Evolutionary conservation across 208 protist genomes (phyloP).

Genomic region (Lotmaria passim): DNA sequence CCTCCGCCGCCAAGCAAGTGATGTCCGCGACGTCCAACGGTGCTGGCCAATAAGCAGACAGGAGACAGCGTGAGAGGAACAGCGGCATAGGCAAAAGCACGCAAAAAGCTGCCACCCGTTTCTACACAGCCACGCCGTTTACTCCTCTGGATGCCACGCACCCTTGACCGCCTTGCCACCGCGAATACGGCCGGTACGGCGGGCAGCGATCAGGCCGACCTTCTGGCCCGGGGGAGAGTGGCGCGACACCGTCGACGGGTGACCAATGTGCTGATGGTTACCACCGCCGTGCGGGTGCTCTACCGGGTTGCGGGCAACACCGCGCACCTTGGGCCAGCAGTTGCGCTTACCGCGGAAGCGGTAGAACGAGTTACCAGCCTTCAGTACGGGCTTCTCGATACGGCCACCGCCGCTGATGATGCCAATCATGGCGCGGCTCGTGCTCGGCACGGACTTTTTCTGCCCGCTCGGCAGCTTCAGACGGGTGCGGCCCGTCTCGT

Average conservation of each 20-base stretch:
- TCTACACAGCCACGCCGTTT: slow-evolving; percentile 10
- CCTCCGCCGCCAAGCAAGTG: no score
- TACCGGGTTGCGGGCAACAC: slow-evolving; percentile 99
- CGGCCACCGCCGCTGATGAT: slow-evolving; percentile 99
- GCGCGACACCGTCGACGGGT: slow-evolving; percentile 94
- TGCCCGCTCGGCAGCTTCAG: slow-evolving; percentile 98
- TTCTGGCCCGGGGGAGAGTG: slow-evolving; percentile 96
- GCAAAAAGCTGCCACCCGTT: neutral
- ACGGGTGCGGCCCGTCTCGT: slow-evolving; percentile 96
- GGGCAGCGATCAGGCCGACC: slow-evolving; percentile 99
- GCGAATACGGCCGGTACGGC: slow-evolving; percentile 97
- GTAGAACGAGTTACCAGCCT: slow-evolving; percentile 98
- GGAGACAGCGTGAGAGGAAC: neutral
- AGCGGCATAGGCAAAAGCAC: neutral
- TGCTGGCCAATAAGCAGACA: no score
- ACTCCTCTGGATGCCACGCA: slow-evolving; percentile 91
- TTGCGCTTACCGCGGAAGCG: slow-evolving; percentile 99
- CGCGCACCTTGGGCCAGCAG: slow-evolving; percentile 98
- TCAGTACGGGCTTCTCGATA: slow-evolving; percentile 99
- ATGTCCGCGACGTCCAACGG: no score
- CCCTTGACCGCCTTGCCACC: slow-evolving; percentile 91
- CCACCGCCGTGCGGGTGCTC: slow-evolving; percentile 99
- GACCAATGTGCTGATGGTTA: slow-evolving; percentile 99
- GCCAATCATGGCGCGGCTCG: slow-evolving; percentile 97
- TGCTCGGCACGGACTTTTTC: slow-evolving; percentile 97